Conservation (phyloP, 306 rosid species). For the Psophocarpus tetragonolobus region DNA sequence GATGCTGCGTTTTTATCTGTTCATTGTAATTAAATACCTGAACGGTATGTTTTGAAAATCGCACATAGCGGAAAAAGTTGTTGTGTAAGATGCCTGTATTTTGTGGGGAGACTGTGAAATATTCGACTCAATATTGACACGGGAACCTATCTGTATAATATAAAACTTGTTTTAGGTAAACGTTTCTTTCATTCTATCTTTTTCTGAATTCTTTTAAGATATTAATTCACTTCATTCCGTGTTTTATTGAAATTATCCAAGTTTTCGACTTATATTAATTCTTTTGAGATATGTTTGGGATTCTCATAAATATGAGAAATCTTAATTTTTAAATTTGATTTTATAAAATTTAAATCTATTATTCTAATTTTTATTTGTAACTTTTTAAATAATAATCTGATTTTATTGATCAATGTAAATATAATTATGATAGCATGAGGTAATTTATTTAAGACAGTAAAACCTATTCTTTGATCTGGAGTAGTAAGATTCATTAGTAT, state of each 20-base stretch:
- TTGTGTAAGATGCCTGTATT: not conserved
- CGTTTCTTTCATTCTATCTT: not conserved
- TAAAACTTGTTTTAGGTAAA: not conserved
- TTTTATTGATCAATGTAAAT: too few species aligned
- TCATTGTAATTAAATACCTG: not conserved
- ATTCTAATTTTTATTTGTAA: too few species aligned
- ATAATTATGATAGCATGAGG: too few species aligned
- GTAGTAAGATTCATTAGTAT: too few species aligned
- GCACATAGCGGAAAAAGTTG: not conserved
- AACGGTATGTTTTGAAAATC: not conserved
- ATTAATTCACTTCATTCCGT: not conserved
- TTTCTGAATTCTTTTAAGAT: not conserved
- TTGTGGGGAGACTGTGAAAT: not conserved
- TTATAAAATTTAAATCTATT: too few species aligned
- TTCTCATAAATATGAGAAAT: too few species aligned
- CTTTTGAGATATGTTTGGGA: too few species aligned
- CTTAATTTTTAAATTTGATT: too few species aligned
- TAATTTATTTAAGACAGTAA: too few species aligned
- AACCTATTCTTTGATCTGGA: too few species aligned
- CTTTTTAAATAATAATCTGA: too few species aligned
- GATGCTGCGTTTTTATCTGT: constrained; percentile 8
- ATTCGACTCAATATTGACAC: not conserved
- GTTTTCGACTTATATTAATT: too few species aligned
- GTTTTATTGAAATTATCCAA: not conserved
- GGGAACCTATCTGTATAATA: not conserved